Conservation (phyloP, 768 basidiomycete genomes). For the Kwoniella europaea region DNA sequence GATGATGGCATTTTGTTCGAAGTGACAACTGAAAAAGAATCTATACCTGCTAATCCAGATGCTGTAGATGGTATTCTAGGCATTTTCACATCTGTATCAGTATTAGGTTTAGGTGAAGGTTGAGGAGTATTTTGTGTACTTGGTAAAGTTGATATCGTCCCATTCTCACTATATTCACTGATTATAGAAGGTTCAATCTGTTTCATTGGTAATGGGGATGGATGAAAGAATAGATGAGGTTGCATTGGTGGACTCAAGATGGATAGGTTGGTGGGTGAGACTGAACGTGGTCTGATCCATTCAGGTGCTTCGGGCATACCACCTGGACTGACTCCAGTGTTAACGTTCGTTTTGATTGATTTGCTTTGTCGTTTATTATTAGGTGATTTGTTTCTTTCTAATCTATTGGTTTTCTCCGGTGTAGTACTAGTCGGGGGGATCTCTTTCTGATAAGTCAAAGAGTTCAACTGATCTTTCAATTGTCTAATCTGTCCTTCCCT, state of each 20-base stretch:
- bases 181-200: constrained; percentile 10
- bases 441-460: background rate
- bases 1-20: background rate
- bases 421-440: background rate
- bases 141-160: background rate
- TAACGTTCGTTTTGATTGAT: no score
- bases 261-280: constrained; percentile 32
- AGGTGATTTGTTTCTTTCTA: constrained; percentile 23
- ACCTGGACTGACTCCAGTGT: background rate
- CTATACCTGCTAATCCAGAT: constrained; percentile 22
- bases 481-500: constrained; percentile 16
- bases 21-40: constrained; percentile 2
- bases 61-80: constrained; percentile 40
- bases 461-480: constrained; percentile 28
- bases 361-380: constrained; percentile 19
- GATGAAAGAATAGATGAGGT: constrained; percentile 48
- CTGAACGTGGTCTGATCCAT: constrained; percentile 42
- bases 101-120: background rate
- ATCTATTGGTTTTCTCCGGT: background rate
- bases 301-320: constrained; percentile 25
- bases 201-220: constrained; percentile 7
- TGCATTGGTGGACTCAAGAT: constrained; percentile 42
- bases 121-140: background rate
- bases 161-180: constrained; percentile 9
- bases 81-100: background rate